These are phyloP conservation scores for Aleurites moluccanus DNA, from an alignment of 441 rosid species.

Conservation along the genomic window DNA sequence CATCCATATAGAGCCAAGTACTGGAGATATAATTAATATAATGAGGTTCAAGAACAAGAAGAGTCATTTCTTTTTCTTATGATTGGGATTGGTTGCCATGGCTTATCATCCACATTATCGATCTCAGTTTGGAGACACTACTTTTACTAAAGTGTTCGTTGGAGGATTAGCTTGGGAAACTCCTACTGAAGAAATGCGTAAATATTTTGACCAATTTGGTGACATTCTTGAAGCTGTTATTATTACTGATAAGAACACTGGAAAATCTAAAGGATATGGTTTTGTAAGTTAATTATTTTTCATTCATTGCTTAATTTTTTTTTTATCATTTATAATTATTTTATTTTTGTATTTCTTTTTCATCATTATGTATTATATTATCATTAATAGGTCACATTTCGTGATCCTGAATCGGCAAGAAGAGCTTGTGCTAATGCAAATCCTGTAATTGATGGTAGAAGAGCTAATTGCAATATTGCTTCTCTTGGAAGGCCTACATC, in stretches of 20 bases:
- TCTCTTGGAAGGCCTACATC: slow-evolving; percentile 83
- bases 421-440: slow-evolving; percentile 80
- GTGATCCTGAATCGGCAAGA: slow-evolving; percentile 82
- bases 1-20: slow-evolving; percentile 17
- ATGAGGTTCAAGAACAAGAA: slow-evolving; percentile 23
- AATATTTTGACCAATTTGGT: slow-evolving; percentile 83
- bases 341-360: not conserved
- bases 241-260: slow-evolving; percentile 74
- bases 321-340: not conserved
- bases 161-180: slow-evolving; percentile 99
- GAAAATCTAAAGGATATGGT: slow-evolving; percentile 93
- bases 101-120: slow-evolving; percentile 63
- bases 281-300: slow-evolving; percentile 51
- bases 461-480: slow-evolving; percentile 93
- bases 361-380: not conserved
- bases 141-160: slow-evolving; percentile 81
- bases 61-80: slow-evolving; percentile 3
- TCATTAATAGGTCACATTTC: slow-evolving; percentile 67
- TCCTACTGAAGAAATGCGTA: slow-evolving; percentile 77
- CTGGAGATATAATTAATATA: not conserved
- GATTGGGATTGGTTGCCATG: slow-evolving; percentile 35
- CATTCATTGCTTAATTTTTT: not conserved
- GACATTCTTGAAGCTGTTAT: slow-evolving; percentile 97
- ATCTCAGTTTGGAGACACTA: slow-evolving; percentile 92
- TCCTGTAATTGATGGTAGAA: slow-evolving; percentile 84